Conservation (phyloP, 192 early-diverging fungal species). For the Linnemannia hyalina region DNA sequence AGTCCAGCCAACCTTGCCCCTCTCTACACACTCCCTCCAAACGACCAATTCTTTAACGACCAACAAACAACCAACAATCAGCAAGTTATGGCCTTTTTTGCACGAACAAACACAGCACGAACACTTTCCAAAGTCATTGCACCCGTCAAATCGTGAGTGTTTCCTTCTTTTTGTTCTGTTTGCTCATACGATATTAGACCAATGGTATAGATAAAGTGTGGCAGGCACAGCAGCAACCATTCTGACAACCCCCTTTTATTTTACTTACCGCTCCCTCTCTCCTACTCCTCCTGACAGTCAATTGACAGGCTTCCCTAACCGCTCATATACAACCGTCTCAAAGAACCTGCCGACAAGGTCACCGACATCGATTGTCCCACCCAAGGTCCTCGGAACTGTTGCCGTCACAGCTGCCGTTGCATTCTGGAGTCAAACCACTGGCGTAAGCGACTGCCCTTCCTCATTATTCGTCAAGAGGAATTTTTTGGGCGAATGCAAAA, state of each 20-base stretch:
- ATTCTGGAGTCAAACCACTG: conserved; percentile 33
- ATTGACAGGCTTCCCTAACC: conserved; percentile 4
- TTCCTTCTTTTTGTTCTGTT: not conserved
- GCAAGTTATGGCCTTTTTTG: conserved; percentile 7
- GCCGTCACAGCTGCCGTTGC: conserved; percentile 28
- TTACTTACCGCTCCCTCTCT: not conserved
- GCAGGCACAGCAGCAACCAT: not conserved
- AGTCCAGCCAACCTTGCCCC: not conserved
- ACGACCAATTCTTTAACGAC: no score
- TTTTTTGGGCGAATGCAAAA: not conserved
- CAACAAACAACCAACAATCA: not conserved
- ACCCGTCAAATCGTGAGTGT: not conserved
- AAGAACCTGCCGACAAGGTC: not conserved
- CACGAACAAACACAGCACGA: conserved; percentile 6
- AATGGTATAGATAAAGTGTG: not conserved
- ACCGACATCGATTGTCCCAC: not conserved
- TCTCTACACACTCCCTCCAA: not conserved
- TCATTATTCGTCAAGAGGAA: not conserved
- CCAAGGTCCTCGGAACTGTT: conserved; percentile 9
- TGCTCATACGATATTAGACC: not conserved
- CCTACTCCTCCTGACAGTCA: not conserved
- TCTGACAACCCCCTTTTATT: not conserved
- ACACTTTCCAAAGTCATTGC: conserved; percentile 1
- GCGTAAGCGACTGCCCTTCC: conserved; percentile 8
- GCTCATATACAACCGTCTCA: conserved; percentile 25